Evolutionary conservation across 1,284 basidiomycete genomes (phyloP).

Genomic region (Malassezia sp.): DNA sequence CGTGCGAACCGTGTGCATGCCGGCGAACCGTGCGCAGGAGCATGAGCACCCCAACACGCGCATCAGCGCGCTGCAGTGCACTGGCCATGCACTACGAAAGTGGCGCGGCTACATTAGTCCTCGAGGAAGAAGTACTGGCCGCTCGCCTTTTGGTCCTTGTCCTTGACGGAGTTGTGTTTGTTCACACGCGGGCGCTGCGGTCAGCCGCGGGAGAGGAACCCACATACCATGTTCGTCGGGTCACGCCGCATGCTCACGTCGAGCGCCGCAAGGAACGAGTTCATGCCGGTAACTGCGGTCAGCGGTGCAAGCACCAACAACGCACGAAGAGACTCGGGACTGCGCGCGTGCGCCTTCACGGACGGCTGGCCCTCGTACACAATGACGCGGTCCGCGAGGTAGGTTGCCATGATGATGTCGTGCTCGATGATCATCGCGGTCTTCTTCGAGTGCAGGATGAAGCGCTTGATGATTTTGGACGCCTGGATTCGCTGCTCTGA

Average conservation of each 20-base stretch:
- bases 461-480: conserved; percentile 45
- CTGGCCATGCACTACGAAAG: too few relatives aligned
- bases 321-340: conserved; percentile 39
- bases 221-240: conserved; percentile 44
- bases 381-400: conserved; percentile 43
- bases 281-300: conserved; percentile 46
- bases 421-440: conserved; percentile 47
- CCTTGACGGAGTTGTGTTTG: conserved; percentile 46
- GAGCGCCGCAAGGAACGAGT: conserved; percentile 40
- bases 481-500: conserved; percentile 47
- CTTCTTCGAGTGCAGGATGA: conserved; percentile 47
- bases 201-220: too few relatives aligned
- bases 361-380: conserved; percentile 45
- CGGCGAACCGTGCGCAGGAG: too few relatives aligned
- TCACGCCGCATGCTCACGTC: conserved; percentile 46
- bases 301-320: too few relatives aligned
- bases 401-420: conserved; percentile 46
- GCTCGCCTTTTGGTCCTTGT: conserved; percentile 45
- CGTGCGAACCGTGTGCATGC: too few relatives aligned
- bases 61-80: too few relatives aligned
- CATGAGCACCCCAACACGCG: too few relatives aligned
- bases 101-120: conserved; percentile 18
- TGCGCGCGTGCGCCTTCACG: conserved; percentile 37
- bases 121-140: conserved; percentile 46
- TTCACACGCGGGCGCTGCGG: conserved; percentile 44